Evolutionary conservation across 2,329 filamentous ascomycete genomes (phyloP).

Genomic region (Xylaria sp.): DNA sequence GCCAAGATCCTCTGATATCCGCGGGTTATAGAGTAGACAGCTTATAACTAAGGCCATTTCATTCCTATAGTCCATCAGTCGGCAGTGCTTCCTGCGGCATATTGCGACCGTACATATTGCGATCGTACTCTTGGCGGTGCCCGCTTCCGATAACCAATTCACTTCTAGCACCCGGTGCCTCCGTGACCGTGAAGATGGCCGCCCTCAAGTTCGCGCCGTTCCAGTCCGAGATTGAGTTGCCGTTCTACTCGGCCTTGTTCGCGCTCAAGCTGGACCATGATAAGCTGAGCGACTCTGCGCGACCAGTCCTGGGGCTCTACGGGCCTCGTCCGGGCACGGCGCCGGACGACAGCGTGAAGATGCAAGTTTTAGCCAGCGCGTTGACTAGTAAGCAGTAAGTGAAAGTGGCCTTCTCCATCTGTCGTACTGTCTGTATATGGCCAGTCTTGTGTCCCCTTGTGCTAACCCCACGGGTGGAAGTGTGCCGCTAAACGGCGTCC

Average conservation of each 20-base stretch:
- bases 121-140: neutral
- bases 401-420: slow-evolving; percentile 41
- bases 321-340: slow-evolving; percentile 74
- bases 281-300: slow-evolving; percentile 91
- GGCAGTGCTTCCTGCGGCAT: neutral
- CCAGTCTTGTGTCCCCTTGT: neutral
- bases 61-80: neutral
- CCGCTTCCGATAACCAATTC: neutral
- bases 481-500: slow-evolving; percentile 69
- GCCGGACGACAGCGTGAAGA: slow-evolving; percentile 77
- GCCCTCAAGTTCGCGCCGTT: slow-evolving; percentile 79
- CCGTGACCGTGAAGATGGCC: slow-evolving; percentile 36
- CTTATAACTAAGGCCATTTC: too few species aligned
- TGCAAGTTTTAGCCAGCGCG: slow-evolving; percentile 88
- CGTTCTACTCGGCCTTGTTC: slow-evolving; percentile 93
- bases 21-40: too few species aligned
- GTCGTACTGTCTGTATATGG: neutral
- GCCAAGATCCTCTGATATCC: neutral
- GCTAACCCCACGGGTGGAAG: slow-evolving; percentile 46
- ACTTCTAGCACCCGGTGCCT: neutral
- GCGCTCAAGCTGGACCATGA: slow-evolving; percentile 94
- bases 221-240: slow-evolving; percentile 89
- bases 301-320: slow-evolving; percentile 84
- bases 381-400: slow-evolving; percentile 81
- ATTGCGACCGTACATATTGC: neutral